phyloP scores from a whole-genome alignment of 345 rosid genomes.

The Aethionema arabicum region DNA sequence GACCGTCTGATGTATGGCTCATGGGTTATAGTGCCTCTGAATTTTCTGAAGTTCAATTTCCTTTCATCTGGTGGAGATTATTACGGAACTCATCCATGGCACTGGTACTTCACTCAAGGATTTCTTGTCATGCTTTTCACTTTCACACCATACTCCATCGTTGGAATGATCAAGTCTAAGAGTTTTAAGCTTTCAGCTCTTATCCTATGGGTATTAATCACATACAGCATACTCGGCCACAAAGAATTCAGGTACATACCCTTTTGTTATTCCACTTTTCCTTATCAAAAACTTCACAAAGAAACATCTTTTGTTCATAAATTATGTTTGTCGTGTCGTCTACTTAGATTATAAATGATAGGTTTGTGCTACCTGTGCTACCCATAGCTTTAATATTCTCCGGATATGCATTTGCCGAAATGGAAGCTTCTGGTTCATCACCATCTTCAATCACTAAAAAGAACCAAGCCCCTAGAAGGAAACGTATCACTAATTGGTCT shows the following conservation, averaged over 20 bases:
- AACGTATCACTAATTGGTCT: constrained; percentile 39
- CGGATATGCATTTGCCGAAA: constrained; percentile 64
- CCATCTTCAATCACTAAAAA: constrained; percentile 22
- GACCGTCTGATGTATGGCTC: constrained; percentile 79
- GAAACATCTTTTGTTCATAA: constrained; percentile 22
- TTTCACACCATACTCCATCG: constrained; percentile 64
- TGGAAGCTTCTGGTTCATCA: constrained; percentile 42
- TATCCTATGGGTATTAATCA: constrained; percentile 69
- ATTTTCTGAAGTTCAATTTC: constrained; percentile 91
- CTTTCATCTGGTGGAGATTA: constrained; percentile 93
- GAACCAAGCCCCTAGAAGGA: constrained; percentile 41
- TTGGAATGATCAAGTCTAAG: constrained; percentile 62
- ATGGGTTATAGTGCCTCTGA: constrained; percentile 85
- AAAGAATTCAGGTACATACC: constrained; percentile 76
- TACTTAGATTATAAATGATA: constrained; percentile 45
- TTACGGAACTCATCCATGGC: constrained; percentile 98
- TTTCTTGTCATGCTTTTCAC: constrained; percentile 85
- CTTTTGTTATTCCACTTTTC: neutral
- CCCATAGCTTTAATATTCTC: constrained; percentile 85
- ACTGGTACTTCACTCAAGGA: constrained; percentile 97
- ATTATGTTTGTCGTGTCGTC: constrained; percentile 33
- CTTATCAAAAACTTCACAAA: neutral
- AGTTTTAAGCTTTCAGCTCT: constrained; percentile 72
- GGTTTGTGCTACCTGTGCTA: constrained; percentile 95
- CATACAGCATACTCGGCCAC: constrained; percentile 82